Percentiles rank a stretch among this genome's conserved stretches.
Conservation (phyloP, 1,284 basidiomycete species). For the Sporisorium iseilematis-ciliati region DNA sequence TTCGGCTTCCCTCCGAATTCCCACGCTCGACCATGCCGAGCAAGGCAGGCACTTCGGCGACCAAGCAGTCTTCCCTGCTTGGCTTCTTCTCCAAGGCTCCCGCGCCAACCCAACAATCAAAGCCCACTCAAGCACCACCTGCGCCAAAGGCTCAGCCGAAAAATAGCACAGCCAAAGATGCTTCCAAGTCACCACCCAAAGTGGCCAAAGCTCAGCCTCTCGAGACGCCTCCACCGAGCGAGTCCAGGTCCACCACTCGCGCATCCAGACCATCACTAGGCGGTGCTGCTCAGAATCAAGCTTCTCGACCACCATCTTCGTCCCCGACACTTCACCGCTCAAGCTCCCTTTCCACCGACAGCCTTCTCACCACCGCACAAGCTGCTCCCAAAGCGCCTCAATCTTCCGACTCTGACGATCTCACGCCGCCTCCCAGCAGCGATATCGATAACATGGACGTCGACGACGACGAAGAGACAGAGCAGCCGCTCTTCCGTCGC, state of each 20-base stretch:
- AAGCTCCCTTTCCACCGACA: constrained; percentile 40
- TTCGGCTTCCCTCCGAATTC: constrained; percentile 13
- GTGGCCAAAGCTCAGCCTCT: constrained; percentile 21
- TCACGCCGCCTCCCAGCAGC: constrained; percentile 48
- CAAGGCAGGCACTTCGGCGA: constrained; percentile 17
- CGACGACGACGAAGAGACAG: constrained; percentile 42
- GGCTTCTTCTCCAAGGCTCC: constrained; percentile 57
- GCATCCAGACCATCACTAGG: constrained; percentile 10
- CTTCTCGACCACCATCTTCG: constrained; percentile 21
- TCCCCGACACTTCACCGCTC: constrained; percentile 42
- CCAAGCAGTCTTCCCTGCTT: constrained; percentile 55
- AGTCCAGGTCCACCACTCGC: constrained; percentile 28
- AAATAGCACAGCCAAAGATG: constrained; percentile 16
- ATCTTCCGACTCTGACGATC: constrained; percentile 35
- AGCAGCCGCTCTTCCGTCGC: constrained; percentile 48
- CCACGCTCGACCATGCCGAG: constrained; percentile 21
- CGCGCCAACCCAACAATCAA: constrained; percentile 16
- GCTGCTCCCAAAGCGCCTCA: constrained; percentile 3
- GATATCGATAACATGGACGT: constrained; percentile 38
- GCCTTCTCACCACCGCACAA: constrained; percentile 20
- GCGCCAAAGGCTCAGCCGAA: constrained; percentile 2
- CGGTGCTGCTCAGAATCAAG: background rate
- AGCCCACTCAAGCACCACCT: background rate
- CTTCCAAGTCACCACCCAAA: constrained; percentile 11
- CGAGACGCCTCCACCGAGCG: constrained; percentile 47